A percentile compares a stretch with the other conserved stretches of the same genome.
phyloP scores from a whole-genome alignment of 2,329 filamentous ascomycete species.

The Alternaria hordeiaustralica region DNA sequence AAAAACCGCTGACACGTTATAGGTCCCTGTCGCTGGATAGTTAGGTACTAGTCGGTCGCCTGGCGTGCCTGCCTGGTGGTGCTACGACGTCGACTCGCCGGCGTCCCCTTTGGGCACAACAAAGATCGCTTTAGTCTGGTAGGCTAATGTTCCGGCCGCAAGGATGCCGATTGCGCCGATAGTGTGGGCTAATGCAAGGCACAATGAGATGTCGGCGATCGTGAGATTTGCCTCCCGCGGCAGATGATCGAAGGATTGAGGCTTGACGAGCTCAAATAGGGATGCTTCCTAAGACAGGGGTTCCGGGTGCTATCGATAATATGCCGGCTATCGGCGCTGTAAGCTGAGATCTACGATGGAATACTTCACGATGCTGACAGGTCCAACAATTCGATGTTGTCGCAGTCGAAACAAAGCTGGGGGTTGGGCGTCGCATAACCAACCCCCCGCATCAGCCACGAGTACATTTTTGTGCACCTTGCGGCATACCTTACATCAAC shows the following conservation, averaged over 20 bases:
- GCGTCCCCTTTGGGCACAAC: slow-evolving; percentile 3
- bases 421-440: slow-evolving; percentile 1
- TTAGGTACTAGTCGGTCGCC: slow-evolving; percentile 5
- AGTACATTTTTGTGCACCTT: not conserved
- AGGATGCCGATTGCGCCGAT: slow-evolving; percentile 3
- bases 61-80: not conserved
- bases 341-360: not conserved
- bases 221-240: not conserved
- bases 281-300: not conserved
- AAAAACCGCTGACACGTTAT: slow-evolving; percentile 10
- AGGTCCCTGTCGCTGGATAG: slow-evolving; percentile 4
- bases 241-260: slow-evolving; percentile 3
- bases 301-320: not conserved
- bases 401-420: not conserved
- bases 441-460: not conserved
- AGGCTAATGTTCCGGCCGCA: slow-evolving; percentile 6
- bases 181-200: slow-evolving; percentile 13
- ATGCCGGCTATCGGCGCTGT: not conserved
- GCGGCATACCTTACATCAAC: not conserved
- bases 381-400: slow-evolving; percentile 5
- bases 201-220: slow-evolving; percentile 8
- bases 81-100: slow-evolving; percentile 7
- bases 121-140: slow-evolving; percentile 6
- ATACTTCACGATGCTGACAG: not conserved
- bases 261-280: slow-evolving; percentile 4